Evolutionary conservation across 179 eudicot genomes (phyloP).

Genomic region (Vitellaria paradoxa): DNA sequence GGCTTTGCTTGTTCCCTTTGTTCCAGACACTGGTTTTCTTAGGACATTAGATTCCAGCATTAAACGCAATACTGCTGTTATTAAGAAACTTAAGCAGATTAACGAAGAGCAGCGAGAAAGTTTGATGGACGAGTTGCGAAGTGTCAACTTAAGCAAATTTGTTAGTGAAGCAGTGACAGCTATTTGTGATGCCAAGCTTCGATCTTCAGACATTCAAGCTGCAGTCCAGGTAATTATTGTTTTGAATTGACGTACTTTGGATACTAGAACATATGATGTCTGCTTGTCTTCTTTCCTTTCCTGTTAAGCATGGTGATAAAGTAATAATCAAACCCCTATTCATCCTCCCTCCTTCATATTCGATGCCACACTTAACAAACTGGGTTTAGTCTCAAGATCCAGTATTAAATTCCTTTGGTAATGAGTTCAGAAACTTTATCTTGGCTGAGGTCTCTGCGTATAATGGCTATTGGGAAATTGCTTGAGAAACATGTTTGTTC

Average conservation of each 20-base stretch:
- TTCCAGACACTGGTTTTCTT: slow-evolving; percentile 70
- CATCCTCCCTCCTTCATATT: background rate
- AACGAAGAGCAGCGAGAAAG: slow-evolving; percentile 95
- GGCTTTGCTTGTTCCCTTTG: slow-evolving; percentile 3
- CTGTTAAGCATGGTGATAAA: background rate
- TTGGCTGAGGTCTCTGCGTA: background rate
- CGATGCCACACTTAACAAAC: slow-evolving; percentile 2
- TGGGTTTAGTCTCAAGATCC: background rate
- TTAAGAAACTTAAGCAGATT: slow-evolving; percentile 94
- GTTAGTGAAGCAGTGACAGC: slow-evolving; percentile 97
- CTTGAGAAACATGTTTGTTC: no score
- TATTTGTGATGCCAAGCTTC: slow-evolving; percentile 93
- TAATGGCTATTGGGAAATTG: no score
- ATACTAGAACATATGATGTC: background rate
- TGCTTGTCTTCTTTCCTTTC: background rate
- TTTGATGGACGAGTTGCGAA: slow-evolving; percentile 86
- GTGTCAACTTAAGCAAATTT: slow-evolving; percentile 94
- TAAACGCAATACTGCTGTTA: slow-evolving; percentile 97
- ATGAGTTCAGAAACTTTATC: background rate
- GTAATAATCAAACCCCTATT: background rate
- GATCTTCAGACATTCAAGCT: slow-evolving; percentile 87
- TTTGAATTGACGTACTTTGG: slow-evolving; percentile 8
- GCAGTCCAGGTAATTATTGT: slow-evolving; percentile 81
- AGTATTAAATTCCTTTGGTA: background rate
- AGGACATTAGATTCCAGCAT: slow-evolving; percentile 96